phyloP scores from a whole-genome alignment of 345 rosid genomes.

The Mangifera indica region DNA sequence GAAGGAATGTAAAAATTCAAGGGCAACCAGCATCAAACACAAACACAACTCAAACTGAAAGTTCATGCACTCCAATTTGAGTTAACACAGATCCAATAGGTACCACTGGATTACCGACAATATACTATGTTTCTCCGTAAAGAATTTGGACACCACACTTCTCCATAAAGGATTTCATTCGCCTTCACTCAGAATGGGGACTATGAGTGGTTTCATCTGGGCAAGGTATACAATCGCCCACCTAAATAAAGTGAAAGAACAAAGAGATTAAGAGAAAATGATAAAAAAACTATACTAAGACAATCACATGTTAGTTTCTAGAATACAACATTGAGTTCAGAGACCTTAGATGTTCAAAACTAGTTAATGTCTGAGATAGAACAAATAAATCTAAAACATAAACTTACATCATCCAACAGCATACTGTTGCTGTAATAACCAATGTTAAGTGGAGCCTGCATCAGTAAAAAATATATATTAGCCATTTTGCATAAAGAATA shows the following conservation, averaged over 20 bases:
- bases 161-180: slow-evolving; percentile 46
- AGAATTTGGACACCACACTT: not conserved
- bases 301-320: too few relatives aligned
- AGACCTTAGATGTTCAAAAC: not conserved
- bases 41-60: slow-evolving; percentile 19
- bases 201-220: slow-evolving; percentile 96
- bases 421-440: slow-evolving; percentile 87
- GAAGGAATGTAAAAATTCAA: slow-evolving; percentile 17
- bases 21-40: slow-evolving; percentile 9
- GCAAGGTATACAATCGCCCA: slow-evolving; percentile 99
- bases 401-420: slow-evolving; percentile 99
- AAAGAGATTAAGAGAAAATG: not conserved
- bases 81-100: slow-evolving; percentile 30
- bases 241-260: slow-evolving; percentile 42
- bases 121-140: not conserved
- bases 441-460: slow-evolving; percentile 84
- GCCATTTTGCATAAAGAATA: not conserved
- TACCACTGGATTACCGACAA: slow-evolving; percentile 26
- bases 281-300: not conserved
- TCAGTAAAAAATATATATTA: slow-evolving; percentile 18
- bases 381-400: slow-evolving; percentile 13
- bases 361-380: not conserved
- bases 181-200: slow-evolving; percentile 76
- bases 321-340: not conserved
- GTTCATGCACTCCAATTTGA: slow-evolving; percentile 23